A percentile compares a stretch with the other conserved stretches of the same genome.
Evolutionary conservation across 2,329 filamentous ascomycete species (phyloP).

Genomic region (Diaporthe sp.): DNA sequence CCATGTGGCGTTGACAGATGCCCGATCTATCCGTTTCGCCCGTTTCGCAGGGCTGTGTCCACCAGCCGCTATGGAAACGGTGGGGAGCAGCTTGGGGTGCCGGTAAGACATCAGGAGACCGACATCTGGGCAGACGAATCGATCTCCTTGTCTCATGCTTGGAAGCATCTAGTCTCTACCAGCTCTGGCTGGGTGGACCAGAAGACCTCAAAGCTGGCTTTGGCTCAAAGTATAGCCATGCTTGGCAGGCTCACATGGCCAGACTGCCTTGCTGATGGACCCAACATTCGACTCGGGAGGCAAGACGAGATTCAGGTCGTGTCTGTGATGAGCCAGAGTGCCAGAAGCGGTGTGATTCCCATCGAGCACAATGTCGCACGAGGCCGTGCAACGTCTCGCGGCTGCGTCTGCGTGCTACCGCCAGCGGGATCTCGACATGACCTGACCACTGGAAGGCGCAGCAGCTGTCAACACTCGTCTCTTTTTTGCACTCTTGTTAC

Average conservation of each 20-base stretch:
- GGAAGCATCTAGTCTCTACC: constrained; percentile 16
- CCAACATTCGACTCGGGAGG: constrained; percentile 1
- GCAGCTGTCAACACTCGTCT: background rate
- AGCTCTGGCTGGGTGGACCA: background rate
- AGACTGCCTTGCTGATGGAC: background rate
- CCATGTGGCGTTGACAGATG: background rate
- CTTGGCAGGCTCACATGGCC: constrained; percentile 8
- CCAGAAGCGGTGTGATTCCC: background rate
- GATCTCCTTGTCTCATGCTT: background rate
- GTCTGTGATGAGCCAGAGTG: background rate
- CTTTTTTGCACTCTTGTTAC: background rate
- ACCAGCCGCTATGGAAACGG: background rate
- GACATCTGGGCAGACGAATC: background rate
- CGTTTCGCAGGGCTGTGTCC: constrained; percentile 14
- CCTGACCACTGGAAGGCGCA: background rate
- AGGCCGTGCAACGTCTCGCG: constrained; percentile 13
- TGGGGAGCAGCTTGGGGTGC: background rate
- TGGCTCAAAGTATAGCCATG: background rate
- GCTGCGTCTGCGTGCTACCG: constrained; percentile 4
- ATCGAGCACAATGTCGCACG: background rate
- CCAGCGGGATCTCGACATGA: background rate
- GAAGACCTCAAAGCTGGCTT: background rate
- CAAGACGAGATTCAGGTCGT: background rate
- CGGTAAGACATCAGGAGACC: constrained; percentile 10
- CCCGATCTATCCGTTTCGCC: background rate